Evolutionary conservation across 1,284 basidiomycete species (phyloP).

Genomic region (Agroathelia rolfsii): DNA sequence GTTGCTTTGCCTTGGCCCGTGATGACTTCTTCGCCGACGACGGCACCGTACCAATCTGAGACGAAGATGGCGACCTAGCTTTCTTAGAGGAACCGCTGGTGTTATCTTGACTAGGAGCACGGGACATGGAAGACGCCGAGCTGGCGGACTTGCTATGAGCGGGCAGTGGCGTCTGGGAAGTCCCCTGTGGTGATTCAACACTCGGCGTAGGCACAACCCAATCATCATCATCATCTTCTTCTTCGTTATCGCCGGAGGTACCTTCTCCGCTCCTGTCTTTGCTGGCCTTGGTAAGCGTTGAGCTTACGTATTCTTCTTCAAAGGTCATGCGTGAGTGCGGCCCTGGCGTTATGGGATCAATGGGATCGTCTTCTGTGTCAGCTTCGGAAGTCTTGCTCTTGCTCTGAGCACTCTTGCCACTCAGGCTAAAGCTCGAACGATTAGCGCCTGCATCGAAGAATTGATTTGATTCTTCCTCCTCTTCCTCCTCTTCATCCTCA

Average conservation of each 20-base stretch:
- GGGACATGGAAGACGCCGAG: no score
- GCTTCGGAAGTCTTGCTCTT: constrained; percentile 36
- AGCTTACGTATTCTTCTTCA: constrained; percentile 16
- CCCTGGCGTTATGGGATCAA: constrained; percentile 56
- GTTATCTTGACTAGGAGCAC: no score
- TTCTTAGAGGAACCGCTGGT: no score
- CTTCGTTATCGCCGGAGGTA: constrained; percentile 31
- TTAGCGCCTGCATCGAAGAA: constrained; percentile 37
- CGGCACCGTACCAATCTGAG: no score
- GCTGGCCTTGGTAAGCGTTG: constrained; percentile 17
- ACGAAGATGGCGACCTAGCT: no score
- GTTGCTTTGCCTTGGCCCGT: constrained; percentile 13
- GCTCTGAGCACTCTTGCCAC: constrained; percentile 18
- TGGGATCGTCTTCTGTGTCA: constrained; percentile 58
- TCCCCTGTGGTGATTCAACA: constrained; percentile 13
- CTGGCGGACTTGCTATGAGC: no score
- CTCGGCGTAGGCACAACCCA: constrained; percentile 23
- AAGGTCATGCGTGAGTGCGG: constrained; percentile 34
- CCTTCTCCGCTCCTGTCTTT: constrained; percentile 28
- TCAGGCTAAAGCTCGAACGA: constrained; percentile 27
- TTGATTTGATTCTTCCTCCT: constrained; percentile 24
- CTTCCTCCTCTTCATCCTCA: constrained; percentile 28
- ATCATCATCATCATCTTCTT: no score
- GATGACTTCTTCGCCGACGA: constrained; percentile 29
- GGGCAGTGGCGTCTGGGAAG: constrained; percentile 32